phyloP scores from a whole-genome alignment of 1,284 basidiomycete species.

The Sphaerobolus stellatus region DNA sequence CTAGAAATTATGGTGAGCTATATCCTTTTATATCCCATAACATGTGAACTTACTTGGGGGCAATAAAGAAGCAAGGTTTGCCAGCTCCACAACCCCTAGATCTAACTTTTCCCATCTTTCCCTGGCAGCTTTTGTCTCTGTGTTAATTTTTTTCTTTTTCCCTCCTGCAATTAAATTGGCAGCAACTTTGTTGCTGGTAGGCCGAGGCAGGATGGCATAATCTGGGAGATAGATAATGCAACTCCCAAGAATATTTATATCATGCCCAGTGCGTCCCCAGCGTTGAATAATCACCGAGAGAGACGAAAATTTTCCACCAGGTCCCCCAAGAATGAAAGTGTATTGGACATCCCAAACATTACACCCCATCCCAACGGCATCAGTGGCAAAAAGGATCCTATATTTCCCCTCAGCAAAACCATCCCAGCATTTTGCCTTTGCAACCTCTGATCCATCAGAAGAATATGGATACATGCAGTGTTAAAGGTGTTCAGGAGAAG shows the following conservation, averaged over 20 bases:
- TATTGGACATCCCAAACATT: slow-evolving; percentile 2
- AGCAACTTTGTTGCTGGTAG: no score
- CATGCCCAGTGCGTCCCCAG: not conserved
- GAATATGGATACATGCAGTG: not conserved
- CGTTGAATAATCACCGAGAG: not conserved
- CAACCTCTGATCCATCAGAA: not conserved
- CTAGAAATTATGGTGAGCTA: no score
- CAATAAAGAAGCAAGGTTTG: no score
- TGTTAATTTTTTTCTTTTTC: no score
- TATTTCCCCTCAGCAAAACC: not conserved
- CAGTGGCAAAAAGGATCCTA: slow-evolving; percentile 1
- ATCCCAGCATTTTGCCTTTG: slow-evolving; percentile 1
- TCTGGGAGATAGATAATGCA: not conserved
- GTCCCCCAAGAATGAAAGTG: not conserved
- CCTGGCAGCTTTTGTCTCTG: no score
- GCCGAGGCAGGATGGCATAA: not conserved
- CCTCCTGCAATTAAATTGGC: no score
- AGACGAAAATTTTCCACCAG: not conserved
- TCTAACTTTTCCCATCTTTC: no score
- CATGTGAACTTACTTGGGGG: no score
- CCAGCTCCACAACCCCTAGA: no score
- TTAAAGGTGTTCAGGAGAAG: slow-evolving; percentile 4
- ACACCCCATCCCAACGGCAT: slow-evolving; percentile 6
- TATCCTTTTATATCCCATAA: no score
- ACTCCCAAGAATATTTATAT: not conserved